Percentiles rank a stretch among this genome's conserved stretches.
Evolutionary conservation across 192 early-diverging fungal species (phyloP).

Genomic region (Coemansia sp.): DNA sequence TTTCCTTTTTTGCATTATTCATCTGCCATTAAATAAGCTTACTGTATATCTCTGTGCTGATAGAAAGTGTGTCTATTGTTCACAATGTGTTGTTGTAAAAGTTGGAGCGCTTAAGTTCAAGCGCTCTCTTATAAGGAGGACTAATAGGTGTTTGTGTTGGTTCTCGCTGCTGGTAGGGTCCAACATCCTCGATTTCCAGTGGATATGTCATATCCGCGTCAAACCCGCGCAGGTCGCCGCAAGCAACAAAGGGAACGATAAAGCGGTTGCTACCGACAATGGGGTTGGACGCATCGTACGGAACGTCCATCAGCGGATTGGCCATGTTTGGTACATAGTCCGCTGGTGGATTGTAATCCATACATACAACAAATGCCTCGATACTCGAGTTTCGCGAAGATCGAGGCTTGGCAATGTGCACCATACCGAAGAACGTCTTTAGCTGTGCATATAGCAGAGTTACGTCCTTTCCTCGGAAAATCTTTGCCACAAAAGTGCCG

Average conservation of each 20-base stretch:
- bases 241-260: constrained; percentile 87
- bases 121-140: constrained; percentile 84
- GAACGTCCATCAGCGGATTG: constrained; percentile 82
- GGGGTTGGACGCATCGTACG: constrained; percentile 69
- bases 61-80: neutral
- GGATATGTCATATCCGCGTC: constrained; percentile 88
- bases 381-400: constrained; percentile 90
- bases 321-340: constrained; percentile 88
- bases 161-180: constrained; percentile 56
- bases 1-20: no score
- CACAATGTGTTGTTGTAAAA: constrained; percentile 62
- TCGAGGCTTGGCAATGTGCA: constrained; percentile 91
- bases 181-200: constrained; percentile 53
- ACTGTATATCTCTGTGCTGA: neutral
- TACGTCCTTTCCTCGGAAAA: constrained; percentile 94
- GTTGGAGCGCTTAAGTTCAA: constrained; percentile 72
- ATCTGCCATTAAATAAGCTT: constrained; percentile 3
- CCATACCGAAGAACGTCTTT: constrained; percentile 85
- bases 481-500: constrained; percentile 97
- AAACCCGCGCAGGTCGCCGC: constrained; percentile 86
- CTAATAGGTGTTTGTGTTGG: constrained; percentile 85
- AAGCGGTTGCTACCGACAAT: constrained; percentile 69
- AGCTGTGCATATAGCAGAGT: constrained; percentile 89
- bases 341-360: constrained; percentile 80
- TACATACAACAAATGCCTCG: constrained; percentile 94